Evolutionary conservation across 768 basidiomycete genomes (phyloP).

Genomic region (Leucocoprinus sp.): DNA sequence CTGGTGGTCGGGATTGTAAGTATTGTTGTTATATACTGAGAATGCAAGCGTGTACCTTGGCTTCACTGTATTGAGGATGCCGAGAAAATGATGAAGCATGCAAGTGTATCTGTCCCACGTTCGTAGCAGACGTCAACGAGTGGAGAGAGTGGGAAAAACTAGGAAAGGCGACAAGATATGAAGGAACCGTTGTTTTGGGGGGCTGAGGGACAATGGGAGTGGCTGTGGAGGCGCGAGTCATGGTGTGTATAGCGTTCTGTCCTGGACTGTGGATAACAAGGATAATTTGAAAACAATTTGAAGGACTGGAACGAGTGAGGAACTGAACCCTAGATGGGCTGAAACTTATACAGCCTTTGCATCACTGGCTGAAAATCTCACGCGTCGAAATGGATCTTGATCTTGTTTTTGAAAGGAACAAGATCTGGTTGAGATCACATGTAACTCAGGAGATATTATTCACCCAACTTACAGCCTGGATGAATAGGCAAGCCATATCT

Average conservation of each 20-base stretch:
- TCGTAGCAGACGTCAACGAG: slow-evolving; percentile 64
- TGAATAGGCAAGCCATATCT: slow-evolving; percentile 1
- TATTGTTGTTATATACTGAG: background rate
- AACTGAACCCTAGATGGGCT: slow-evolving; percentile 17
- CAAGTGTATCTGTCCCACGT: slow-evolving; percentile 53
- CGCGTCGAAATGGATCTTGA: slow-evolving; percentile 9
- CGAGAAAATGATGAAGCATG: slow-evolving; percentile 67
- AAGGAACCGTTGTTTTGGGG: slow-evolving; percentile 31
- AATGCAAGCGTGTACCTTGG: slow-evolving; percentile 44
- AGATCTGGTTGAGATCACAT: slow-evolving; percentile 20
- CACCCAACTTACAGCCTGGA: slow-evolving; percentile 4
- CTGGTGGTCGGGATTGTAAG: slow-evolving; percentile 21
- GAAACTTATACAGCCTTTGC: slow-evolving; percentile 26
- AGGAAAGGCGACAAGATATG: slow-evolving; percentile 65
- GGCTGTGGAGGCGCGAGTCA: slow-evolving; percentile 12
- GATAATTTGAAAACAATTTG: background rate
- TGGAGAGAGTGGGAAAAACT: slow-evolving; percentile 62
- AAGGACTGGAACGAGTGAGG: slow-evolving; percentile 13
- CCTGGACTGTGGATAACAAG: background rate
- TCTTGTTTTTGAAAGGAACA: too few relatives aligned
- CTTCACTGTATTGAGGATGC: slow-evolving; percentile 64
- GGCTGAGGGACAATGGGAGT: slow-evolving; percentile 18
- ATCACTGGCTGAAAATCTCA: slow-evolving; percentile 24
- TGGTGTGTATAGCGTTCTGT: background rate
- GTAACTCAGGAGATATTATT: slow-evolving; percentile 11